A percentile compares a stretch with the other conserved stretches of the same genome.
phyloP scores from a whole-genome alignment of 352 stramenopile species.

The Phytopythium delawarense region DNA sequence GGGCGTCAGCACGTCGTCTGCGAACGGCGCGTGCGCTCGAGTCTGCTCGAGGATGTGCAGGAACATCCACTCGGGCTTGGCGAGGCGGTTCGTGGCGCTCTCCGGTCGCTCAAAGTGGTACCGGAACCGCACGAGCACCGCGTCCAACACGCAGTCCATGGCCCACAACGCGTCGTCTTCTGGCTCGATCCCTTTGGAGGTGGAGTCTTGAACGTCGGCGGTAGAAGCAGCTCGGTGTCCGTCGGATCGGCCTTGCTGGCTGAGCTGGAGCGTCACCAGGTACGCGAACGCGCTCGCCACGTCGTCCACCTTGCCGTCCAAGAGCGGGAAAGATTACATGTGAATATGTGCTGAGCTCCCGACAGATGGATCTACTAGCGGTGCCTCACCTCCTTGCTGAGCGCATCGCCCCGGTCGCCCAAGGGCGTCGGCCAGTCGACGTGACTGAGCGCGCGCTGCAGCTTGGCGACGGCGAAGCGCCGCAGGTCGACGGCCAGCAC shows the following conservation, averaged over 20 bases:
- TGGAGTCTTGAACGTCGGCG: not conserved
- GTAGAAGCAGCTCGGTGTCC: not conserved
- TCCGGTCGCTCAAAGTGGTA: constrained; percentile 71
- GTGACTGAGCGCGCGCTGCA: constrained; percentile 34
- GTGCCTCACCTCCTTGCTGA: not conserved
- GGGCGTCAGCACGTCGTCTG: constrained; percentile 35
- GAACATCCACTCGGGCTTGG: constrained; percentile 76
- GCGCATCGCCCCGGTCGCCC: not conserved
- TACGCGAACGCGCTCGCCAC: constrained; percentile 47
- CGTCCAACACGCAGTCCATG: constrained; percentile 56
- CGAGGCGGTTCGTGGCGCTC: constrained; percentile 64
- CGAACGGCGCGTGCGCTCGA: constrained; percentile 36
- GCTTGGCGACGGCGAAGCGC: constrained; percentile 45
- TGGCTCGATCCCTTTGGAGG: not conserved
- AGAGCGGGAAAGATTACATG: not conserved
- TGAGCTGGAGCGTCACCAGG: constrained; percentile 54
- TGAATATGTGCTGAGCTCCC: not conserved
- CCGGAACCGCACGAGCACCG: constrained; percentile 53
- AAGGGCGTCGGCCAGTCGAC: constrained; percentile 48
- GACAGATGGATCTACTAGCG: not conserved
- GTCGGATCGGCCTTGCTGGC: constrained; percentile 22
- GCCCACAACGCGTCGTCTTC: constrained; percentile 43
- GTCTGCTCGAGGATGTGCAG: constrained; percentile 58
- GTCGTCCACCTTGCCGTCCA: constrained; percentile 22
- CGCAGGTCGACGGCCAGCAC: constrained; percentile 46